phyloP scores from a whole-genome alignment of 495 filamentous ascomycete species.

The Podospora comata region DNA sequence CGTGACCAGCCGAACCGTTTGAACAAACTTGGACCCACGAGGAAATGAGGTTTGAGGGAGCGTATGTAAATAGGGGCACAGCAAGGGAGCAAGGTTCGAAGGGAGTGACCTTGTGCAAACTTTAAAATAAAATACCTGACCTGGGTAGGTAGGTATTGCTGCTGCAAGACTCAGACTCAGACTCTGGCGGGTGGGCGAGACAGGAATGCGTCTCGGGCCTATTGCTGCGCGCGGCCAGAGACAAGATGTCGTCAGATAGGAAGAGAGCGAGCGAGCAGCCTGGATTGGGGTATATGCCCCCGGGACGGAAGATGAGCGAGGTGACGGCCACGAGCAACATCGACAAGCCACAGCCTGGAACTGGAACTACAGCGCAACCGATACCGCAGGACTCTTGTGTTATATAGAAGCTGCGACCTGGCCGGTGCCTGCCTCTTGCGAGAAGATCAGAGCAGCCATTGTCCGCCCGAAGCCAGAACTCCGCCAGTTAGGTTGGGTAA shows the following conservation, averaged over 20 bases:
- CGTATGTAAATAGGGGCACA: not conserved
- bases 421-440: not conserved
- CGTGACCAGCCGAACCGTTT: slow-evolving; percentile 2
- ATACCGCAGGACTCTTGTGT: slow-evolving; percentile 12
- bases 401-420: slow-evolving; percentile 18
- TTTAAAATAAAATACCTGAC: slow-evolving; percentile 1
- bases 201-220: slow-evolving; percentile 13
- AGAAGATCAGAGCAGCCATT: not conserved
- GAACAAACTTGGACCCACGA: not conserved
- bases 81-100: not conserved
- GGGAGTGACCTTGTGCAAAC: slow-evolving; percentile 2
- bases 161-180: slow-evolving; percentile 1
- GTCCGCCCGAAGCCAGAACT: not conserved
- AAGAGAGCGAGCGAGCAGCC: not conserved
- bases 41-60: not conserved
- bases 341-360: not conserved
- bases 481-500: not conserved
- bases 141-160: not conserved
- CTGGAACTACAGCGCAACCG: not conserved
- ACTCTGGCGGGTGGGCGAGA: not conserved
- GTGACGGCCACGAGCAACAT: slow-evolving; percentile 1
- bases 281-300: not conserved
- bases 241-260: not conserved
- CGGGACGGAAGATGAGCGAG: slow-evolving; percentile 3
- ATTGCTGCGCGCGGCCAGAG: slow-evolving; percentile 3